These are phyloP conservation scores for Ottelia alismoides DNA, from an alignment of 106 monocot species.

Conservation along the genomic window DNA sequence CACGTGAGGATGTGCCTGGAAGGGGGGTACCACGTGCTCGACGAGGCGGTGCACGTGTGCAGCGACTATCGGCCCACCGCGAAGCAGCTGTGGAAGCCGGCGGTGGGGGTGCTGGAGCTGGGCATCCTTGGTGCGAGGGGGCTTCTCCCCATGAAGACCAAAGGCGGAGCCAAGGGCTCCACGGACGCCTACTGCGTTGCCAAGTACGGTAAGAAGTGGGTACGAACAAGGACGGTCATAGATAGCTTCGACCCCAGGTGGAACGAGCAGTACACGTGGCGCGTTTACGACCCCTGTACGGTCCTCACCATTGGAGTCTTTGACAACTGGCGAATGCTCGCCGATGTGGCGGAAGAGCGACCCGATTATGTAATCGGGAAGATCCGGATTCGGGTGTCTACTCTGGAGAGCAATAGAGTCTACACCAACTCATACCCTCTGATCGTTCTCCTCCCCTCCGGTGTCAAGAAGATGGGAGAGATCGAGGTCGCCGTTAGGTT, in stretches of 20 bases:
- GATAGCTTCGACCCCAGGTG: slow-evolving; percentile 92
- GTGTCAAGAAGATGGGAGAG: slow-evolving; percentile 96
- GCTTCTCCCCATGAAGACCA: slow-evolving; percentile 96
- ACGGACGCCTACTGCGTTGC: slow-evolving; percentile 93
- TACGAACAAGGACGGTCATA: slow-evolving; percentile 76
- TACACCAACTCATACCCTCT: slow-evolving; percentile 82
- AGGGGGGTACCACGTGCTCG: slow-evolving; percentile 92
- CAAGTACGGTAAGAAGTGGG: slow-evolving; percentile 99
- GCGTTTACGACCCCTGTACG: slow-evolving; percentile 95
- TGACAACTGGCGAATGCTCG: slow-evolving; percentile 96
- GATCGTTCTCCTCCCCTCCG: slow-evolving; percentile 55
- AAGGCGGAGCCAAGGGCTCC: slow-evolving; percentile 68
- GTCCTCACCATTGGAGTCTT: slow-evolving; percentile 88
- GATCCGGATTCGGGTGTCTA: slow-evolving; percentile 76
- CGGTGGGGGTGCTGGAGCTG: slow-evolving; percentile 74
- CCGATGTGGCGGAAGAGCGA: slow-evolving; percentile 32
- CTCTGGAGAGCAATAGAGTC: slow-evolving; percentile 85
- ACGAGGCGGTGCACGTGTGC: slow-evolving; percentile 89
- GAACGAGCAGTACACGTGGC: slow-evolving; percentile 99
- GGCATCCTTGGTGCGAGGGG: slow-evolving; percentile 75
- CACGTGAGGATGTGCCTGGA: slow-evolving; percentile 76
- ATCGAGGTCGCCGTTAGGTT: slow-evolving; percentile 72
- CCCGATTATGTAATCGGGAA: slow-evolving; percentile 90
- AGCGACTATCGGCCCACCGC: slow-evolving; percentile 95
- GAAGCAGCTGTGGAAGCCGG: slow-evolving; percentile 80